Evolutionary conservation across 345 rosid species (phyloP).

Genomic region (Citrus maxima): DNA sequence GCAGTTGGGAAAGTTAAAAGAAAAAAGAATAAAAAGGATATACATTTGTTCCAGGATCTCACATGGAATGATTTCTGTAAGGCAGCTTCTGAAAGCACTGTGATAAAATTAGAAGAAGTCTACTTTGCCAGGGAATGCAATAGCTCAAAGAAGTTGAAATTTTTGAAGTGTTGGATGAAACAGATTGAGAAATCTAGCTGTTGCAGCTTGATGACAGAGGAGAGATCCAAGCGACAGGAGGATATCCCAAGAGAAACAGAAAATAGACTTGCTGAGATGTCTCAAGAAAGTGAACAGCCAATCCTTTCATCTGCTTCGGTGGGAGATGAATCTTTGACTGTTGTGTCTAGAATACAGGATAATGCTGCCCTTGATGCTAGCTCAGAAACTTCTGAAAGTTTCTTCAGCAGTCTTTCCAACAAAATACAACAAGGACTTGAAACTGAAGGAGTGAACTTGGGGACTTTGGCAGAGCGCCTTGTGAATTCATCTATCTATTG

Average conservation of each 20-base stretch:
- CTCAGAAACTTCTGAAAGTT: slow-evolving; percentile 53
- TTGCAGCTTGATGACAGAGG: slow-evolving; percentile 26
- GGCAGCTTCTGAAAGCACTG: slow-evolving; percentile 44
- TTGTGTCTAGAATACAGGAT: slow-evolving; percentile 52
- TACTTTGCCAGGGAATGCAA: slow-evolving; percentile 46
- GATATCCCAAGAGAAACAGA: slow-evolving; percentile 35
- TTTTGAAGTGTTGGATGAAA: slow-evolving; percentile 92
- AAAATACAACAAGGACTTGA: slow-evolving; percentile 74
- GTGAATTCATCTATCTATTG: slow-evolving; percentile 60
- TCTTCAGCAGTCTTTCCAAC: slow-evolving; percentile 50
- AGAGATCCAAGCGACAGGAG: slow-evolving; percentile 23
- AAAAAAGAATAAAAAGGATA: slow-evolving; percentile 35
- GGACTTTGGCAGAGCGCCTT: slow-evolving; percentile 74
- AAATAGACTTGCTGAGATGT: slow-evolving; percentile 29
- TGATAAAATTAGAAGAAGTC: slow-evolving; percentile 54
- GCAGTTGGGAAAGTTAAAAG: slow-evolving; percentile 24
- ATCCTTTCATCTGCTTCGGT: slow-evolving; percentile 48
- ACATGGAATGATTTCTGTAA: slow-evolving; percentile 58
- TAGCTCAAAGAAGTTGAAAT: slow-evolving; percentile 71
- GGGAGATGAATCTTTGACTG: slow-evolving; percentile 60
- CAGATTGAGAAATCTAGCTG: slow-evolving; percentile 52
- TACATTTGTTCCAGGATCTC: slow-evolving; percentile 38
- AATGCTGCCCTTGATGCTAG: slow-evolving; percentile 35
- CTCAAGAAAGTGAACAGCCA: slow-evolving; percentile 50
- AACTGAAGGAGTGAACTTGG: slow-evolving; percentile 70